Evolutionary conservation across 1,139 yeast genomes (phyloP).

Genomic region (Taphrina pruni): DNA sequence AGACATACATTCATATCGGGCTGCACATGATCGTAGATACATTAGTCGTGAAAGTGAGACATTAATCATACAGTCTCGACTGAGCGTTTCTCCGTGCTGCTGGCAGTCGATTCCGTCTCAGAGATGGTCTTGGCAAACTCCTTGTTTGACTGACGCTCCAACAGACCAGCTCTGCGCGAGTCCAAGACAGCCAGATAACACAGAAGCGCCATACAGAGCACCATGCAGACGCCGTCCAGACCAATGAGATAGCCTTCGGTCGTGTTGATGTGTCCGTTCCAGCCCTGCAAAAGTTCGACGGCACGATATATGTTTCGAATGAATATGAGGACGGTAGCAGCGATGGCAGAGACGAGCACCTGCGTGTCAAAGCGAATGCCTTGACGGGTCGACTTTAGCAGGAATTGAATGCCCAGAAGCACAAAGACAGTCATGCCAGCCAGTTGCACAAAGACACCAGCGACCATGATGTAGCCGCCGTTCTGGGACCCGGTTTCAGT

Average conservation of each 20-base stretch:
- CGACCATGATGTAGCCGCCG: slow-evolving; percentile 81
- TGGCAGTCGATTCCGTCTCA: slow-evolving; percentile 1
- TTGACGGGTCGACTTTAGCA: slow-evolving; percentile 57
- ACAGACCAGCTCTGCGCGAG: background rate
- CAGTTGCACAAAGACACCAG: slow-evolving; percentile 81
- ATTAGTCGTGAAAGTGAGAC: background rate
- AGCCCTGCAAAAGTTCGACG: slow-evolving; percentile 78
- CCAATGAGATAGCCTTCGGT: slow-evolving; percentile 77
- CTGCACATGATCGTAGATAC: background rate
- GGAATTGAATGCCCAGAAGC: slow-evolving; percentile 62
- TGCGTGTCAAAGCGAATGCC: slow-evolving; percentile 4
- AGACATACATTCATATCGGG: background rate
- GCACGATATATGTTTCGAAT: slow-evolving; percentile 82
- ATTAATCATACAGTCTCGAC: background rate
- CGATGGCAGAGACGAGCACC: background rate
- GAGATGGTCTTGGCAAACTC: background rate
- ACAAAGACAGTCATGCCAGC: slow-evolving; percentile 71
- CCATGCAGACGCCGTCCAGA: slow-evolving; percentile 77
- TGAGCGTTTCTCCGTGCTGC: background rate
- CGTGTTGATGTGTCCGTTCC: slow-evolving; percentile 69
- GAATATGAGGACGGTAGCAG: slow-evolving; percentile 64
- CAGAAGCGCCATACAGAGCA: slow-evolving; percentile 20
- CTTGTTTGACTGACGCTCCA: slow-evolving; percentile 1
- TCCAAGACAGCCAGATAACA: slow-evolving; percentile 24
- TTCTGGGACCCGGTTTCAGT: slow-evolving; percentile 52